Percentiles rank a stretch among this genome's conserved stretches.
phyloP scores from a whole-genome alignment of 805 yeast species.

The Candida succiphila region DNA sequence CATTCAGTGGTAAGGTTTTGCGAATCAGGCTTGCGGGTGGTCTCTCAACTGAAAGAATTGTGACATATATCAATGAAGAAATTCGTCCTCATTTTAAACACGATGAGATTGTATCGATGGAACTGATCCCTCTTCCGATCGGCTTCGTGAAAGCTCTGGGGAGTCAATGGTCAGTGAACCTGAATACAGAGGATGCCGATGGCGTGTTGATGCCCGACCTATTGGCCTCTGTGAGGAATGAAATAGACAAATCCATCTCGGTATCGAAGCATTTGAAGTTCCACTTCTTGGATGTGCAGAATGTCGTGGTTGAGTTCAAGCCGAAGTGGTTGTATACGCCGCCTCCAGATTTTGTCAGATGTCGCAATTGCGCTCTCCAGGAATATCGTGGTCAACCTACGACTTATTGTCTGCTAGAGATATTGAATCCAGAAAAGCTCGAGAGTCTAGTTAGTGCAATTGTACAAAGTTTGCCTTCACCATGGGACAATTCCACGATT shows the following conservation, averaged over 20 bases:
- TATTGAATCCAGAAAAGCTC: no score
- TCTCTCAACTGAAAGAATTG: conserved; percentile 29
- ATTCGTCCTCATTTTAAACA: conserved; percentile 3
- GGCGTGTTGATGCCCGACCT: conserved; percentile 20
- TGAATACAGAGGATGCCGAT: conserved; percentile 9
- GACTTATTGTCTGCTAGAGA: no score
- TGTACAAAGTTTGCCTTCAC: no score
- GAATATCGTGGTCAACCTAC: conserved; percentile 20
- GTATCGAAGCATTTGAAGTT: conserved; percentile 18
- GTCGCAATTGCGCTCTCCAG: conserved; percentile 37
- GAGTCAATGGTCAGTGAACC: background rate
- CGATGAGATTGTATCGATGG: conserved; percentile 9
- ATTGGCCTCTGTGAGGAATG: conserved; percentile 2
- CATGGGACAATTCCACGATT: no score
- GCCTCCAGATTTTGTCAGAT: conserved; percentile 19
- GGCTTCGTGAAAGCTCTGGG: conserved; percentile 1
- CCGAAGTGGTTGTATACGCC: conserved; percentile 42
- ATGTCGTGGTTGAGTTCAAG: conserved; percentile 30
- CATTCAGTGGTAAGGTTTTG: conserved; percentile 26
- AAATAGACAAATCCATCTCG: conserved; percentile 1
- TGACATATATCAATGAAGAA: conserved; percentile 24
- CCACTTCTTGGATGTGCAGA: conserved; percentile 3
- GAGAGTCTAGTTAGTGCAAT: no score
- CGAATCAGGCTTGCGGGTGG: conserved; percentile 25
- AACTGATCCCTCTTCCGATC: conserved; percentile 5